Evolutionary conservation across 2,329 filamentous ascomycete genomes (phyloP).

Genomic region (Penicillium sclerotiorum): DNA sequence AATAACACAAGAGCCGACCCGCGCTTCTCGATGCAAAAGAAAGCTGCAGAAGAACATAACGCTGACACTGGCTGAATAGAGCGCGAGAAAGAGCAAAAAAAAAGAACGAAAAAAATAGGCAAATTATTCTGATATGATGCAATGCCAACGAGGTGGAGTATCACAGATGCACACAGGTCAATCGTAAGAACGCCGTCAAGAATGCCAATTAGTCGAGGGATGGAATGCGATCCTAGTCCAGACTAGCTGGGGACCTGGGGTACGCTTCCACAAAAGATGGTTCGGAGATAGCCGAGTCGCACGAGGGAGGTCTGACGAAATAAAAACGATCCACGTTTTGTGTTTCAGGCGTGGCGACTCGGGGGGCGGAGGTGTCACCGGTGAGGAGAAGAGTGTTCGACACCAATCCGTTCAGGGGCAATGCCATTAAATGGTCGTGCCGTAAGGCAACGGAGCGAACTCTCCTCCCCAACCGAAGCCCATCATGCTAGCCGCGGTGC

Average conservation of each 20-base stretch:
- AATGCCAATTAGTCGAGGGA: constrained; percentile 53
- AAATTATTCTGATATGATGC: constrained; percentile 36
- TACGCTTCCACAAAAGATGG: constrained; percentile 15
- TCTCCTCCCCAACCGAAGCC: constrained; percentile 82
- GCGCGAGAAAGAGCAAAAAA: constrained; percentile 44
- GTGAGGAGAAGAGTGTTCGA: constrained; percentile 20
- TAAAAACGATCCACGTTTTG: constrained; percentile 24
- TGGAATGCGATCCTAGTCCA: constrained; percentile 29
- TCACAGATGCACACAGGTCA: constrained; percentile 48
- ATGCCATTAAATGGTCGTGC: constrained; percentile 70
- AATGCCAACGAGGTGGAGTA: constrained; percentile 43
- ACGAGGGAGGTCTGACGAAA: constrained; percentile 5
- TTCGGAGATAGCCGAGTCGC: constrained; percentile 43
- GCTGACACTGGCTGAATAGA: constrained; percentile 55
- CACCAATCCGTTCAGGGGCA: constrained; percentile 34
- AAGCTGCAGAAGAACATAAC: constrained; percentile 41
- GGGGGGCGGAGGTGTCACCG: constrained; percentile 13
- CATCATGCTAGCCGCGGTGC: constrained; percentile 73
- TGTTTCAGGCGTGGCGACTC: constrained; percentile 5
- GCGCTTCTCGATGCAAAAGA: constrained; percentile 49
- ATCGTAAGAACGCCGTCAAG: constrained; percentile 56
- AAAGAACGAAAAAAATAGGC: constrained; percentile 46
- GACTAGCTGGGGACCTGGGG: no score
- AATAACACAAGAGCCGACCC: constrained; percentile 50
- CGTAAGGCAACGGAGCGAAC: constrained; percentile 67